Evolutionary conservation across 495 filamentous ascomycete genomes (phyloP), one percentile per base, ranked within the genome.

Genomic region (Tuber umbilicatum): DNA sequence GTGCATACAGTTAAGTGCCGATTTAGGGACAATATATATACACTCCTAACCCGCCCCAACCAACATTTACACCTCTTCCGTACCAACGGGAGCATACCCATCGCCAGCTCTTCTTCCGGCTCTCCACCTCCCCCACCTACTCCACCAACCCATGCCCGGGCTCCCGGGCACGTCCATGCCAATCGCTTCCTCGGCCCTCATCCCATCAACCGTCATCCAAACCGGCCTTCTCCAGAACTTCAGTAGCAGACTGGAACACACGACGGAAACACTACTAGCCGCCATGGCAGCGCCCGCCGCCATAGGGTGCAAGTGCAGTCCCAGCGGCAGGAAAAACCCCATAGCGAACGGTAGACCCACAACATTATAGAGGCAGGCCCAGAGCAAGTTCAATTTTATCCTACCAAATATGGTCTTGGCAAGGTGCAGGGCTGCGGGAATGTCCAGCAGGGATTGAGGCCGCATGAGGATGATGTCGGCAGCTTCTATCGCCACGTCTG

Each of bases 401-500:
- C 95, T 90, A 39, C 84, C 86, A 86, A 99, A 98, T 79, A 98
- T 97, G 3, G 89, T 89, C 23, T 91, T 88, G 9, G 93, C 90
- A 12, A 99, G 90, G 77, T 91, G 87, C 23, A 99, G 87, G 50
- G 91, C 88, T 16, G 94, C 93, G 2, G 95, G 91, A 9, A 99
- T 92, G 73, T 94, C 92, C 83, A 99, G 91, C 6, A 99, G 88
- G 76, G 97, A 91, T 79, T 96, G 90, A 5, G 92, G 91, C 4
- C 91, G 89, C 94, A 99, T 98, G 39, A 99, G 89, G 19, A 98
- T 94, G 12, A 99, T 90, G 79, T 97, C 93, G 2, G 95, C 96
- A 5, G 95, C 95, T 85, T 99, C 95, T 90, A 99, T 94, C 55
- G 95, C 95, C 2, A 99, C 94, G 84, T 99, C 95, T 0, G 95